phyloP scores from a whole-genome alignment of 805 yeast genomes.

The Schwanniomyces occidentalis region DNA sequence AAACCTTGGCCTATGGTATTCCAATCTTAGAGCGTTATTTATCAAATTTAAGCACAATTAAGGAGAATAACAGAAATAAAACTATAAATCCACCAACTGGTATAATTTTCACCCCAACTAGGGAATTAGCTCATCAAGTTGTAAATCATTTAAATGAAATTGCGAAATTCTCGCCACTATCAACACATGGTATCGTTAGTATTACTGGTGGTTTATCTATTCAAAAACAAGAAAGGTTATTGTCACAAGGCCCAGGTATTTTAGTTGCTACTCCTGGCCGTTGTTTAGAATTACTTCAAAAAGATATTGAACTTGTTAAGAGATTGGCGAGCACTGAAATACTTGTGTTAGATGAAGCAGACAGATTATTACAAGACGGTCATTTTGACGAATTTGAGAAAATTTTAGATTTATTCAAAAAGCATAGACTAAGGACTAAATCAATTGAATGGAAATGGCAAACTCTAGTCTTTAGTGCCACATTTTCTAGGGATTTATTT shows the following conservation, averaged over 20 bases:
- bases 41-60: conserved; percentile 17
- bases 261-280: conserved; percentile 97
- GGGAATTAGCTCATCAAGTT: conserved; percentile 96
- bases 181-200: conserved; percentile 62
- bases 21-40: conserved; percentile 78
- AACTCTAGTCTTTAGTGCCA: conserved; percentile 92
- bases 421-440: conserved; percentile 44
- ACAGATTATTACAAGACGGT: conserved; percentile 90
- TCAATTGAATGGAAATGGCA: conserved; percentile 56
- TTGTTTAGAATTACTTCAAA: conserved; percentile 76
- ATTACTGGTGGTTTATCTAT: conserved; percentile 95
- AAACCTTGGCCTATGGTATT: conserved; percentile 92
- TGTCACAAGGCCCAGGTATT: conserved; percentile 72
- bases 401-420: conserved; percentile 63
- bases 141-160: conserved; percentile 68
- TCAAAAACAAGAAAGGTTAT: conserved; percentile 85
- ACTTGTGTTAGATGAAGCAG: conserved; percentile 91
- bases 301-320: conserved; percentile 45
- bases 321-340: conserved; percentile 48
- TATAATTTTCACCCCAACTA: conserved; percentile 87
- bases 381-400: conserved; percentile 90
- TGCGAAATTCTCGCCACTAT: conserved; percentile 52
- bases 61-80: conserved; percentile 17
- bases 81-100: conserved; percentile 57
- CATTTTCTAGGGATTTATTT: conserved; percentile 82